phyloP scores from a whole-genome alignment of 768 basidiomycete species.

The Tricholoma furcatifolium region DNA sequence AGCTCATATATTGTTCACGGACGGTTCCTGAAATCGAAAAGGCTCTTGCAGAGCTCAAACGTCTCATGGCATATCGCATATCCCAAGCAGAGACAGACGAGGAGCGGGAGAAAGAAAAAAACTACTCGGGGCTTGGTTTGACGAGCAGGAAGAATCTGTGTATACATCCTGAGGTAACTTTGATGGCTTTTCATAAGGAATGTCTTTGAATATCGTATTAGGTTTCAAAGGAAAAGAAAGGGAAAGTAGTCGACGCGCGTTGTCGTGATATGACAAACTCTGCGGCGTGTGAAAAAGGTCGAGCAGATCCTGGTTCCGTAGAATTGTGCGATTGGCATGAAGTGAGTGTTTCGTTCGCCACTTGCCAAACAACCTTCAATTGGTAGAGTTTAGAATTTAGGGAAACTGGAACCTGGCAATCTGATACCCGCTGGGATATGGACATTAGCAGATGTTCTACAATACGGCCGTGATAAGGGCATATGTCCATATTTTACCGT shows the following conservation, averaged over 20 bases:
- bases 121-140: constrained; percentile 86
- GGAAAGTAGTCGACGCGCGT: constrained; percentile 93
- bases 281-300: constrained; percentile 77
- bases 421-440: constrained; percentile 85
- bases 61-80: constrained; percentile 88
- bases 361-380: constrained; percentile 2
- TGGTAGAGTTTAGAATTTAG: constrained; percentile 61
- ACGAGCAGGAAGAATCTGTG: constrained; percentile 97
- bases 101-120: constrained; percentile 72
- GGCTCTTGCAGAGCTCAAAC: constrained; percentile 90
- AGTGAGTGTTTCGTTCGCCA: constrained; percentile 41
- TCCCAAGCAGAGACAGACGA: constrained; percentile 70
- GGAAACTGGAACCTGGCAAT: constrained; percentile 76
- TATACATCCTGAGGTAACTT: constrained; percentile 86
- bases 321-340: constrained; percentile 96
- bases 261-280: constrained; percentile 95
- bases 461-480: constrained; percentile 81
- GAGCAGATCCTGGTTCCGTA: constrained; percentile 84
- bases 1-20: constrained; percentile 97
- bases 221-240: constrained; percentile 98
- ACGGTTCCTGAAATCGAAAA: constrained; percentile 99
- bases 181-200: background rate
- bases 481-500: constrained; percentile 96
- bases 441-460: constrained; percentile 91
- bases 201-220: constrained; percentile 27